Evolutionary conservation across 2,329 filamentous ascomycete genomes (phyloP).

Genomic region (Cordyceps pruinosa): DNA sequence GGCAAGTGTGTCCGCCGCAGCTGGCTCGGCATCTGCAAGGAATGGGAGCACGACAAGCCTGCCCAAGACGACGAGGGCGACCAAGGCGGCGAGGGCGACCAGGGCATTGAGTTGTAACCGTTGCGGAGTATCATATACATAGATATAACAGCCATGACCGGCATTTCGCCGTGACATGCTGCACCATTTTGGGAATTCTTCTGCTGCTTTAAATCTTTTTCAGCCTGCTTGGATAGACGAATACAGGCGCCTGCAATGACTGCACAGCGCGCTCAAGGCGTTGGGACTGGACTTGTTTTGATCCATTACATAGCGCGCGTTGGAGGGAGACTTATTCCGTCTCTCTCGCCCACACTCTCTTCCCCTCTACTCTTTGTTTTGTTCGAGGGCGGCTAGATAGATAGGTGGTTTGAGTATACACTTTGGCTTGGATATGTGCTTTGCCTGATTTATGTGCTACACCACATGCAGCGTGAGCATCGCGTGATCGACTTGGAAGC

Average conservation of each 20-base stretch:
- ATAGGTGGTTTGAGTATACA: background rate
- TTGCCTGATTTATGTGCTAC: background rate
- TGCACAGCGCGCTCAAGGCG: background rate
- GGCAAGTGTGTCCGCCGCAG: conserved; percentile 22
- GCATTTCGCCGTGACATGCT: background rate
- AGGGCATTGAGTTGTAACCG: conserved; percentile 8
- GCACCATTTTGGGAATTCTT: conserved; percentile 1
- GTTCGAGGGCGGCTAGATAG: background rate
- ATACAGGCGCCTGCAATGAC: background rate
- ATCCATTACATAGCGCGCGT: conserved; percentile 7
- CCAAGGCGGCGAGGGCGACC: conserved; percentile 18
- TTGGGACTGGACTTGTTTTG: conserved; percentile 6
- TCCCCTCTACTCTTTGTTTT: background rate
- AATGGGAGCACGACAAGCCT: conserved; percentile 21
- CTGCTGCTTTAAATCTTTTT: background rate
- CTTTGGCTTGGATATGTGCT: too few relatives aligned
- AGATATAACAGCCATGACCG: background rate
- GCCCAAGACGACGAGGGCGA: conserved; percentile 27
- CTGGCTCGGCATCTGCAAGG: conserved; percentile 37
- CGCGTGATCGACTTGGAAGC: too few relatives aligned
- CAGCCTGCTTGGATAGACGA: conserved; percentile 5
- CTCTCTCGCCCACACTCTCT: background rate
- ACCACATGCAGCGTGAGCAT: background rate
- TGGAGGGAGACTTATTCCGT: background rate
- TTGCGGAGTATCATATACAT: background rate